These are phyloP conservation scores for Mallotus japonicus DNA, from an alignment of 441 rosid species.

Conservation along the genomic window DNA sequence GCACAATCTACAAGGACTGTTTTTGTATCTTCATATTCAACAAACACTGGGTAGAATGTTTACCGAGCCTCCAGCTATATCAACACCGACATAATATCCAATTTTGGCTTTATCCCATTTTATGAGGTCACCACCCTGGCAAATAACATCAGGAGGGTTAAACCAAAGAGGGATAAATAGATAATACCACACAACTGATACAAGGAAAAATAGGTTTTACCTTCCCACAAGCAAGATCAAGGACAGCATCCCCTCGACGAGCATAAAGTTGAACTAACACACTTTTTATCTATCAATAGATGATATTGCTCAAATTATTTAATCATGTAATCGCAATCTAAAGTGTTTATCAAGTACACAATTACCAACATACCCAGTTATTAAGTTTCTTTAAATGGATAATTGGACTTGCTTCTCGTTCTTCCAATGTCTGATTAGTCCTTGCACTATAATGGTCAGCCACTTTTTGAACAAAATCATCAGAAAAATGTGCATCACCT, in stretches of 20 bases:
- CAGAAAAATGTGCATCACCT: slow-evolving; percentile 71
- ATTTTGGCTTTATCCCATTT: slow-evolving; percentile 96
- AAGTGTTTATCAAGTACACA: background rate
- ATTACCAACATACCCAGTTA: slow-evolving; percentile 64
- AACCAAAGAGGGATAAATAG: slow-evolving; percentile 1
- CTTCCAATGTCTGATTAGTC: slow-evolving; percentile 93
- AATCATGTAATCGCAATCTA: background rate
- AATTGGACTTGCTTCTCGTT: slow-evolving; percentile 97
- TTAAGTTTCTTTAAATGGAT: slow-evolving; percentile 95
- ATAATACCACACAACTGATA: background rate
- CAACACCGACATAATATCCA: slow-evolving; percentile 92
- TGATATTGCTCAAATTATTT: slow-evolving; percentile 2
- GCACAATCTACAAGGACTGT: background rate
- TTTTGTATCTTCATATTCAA: background rate
- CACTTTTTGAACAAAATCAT: slow-evolving; percentile 80
- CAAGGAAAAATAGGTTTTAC: slow-evolving; percentile 30
- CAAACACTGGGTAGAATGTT: slow-evolving; percentile 6
- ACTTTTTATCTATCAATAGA: slow-evolving; percentile 76
- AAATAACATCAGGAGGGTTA: slow-evolving; percentile 10
- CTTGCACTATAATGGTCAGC: slow-evolving; percentile 96
- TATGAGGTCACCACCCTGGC: slow-evolving; percentile 94
- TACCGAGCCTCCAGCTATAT: slow-evolving; percentile 99
- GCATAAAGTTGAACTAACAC: slow-evolving; percentile 93
- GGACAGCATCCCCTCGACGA: slow-evolving; percentile 82
- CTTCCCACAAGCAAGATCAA: slow-evolving; percentile 99